Conservation (phyloP, 139 green algal species). For the Coccomyxa sp. region DNA sequence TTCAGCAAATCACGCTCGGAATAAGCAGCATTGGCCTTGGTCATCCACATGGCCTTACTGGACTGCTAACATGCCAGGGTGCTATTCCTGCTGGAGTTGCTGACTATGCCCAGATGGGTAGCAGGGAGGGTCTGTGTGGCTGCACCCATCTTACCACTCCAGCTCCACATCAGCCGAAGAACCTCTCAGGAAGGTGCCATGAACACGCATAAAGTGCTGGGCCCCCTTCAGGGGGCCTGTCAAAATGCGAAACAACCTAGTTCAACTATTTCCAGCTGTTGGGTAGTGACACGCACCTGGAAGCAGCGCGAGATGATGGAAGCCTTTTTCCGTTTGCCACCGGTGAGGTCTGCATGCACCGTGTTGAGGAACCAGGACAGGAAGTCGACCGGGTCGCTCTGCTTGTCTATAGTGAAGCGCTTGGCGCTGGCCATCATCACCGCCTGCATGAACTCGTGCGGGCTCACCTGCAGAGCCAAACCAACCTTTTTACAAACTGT, state of each 20-base stretch:
- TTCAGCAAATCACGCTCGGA: too few relatives aligned
- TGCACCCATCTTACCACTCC: too few relatives aligned
- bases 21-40: too few relatives aligned
- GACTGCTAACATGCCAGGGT: too few relatives aligned
- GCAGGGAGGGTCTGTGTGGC: too few relatives aligned
- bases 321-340: conserved; percentile 68
- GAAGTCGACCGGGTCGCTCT: conserved; percentile 88
- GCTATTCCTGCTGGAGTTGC: too few relatives aligned
- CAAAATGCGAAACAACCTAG: not conserved
- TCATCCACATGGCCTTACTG: too few relatives aligned
- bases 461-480: conserved; percentile 54
- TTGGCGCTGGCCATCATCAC: conserved; percentile 79
- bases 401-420: conserved; percentile 80
- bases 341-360: conserved; percentile 84
- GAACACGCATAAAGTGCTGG: too few relatives aligned
- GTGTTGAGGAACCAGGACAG: conserved; percentile 90
- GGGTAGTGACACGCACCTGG: conserved; percentile 44
- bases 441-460: conserved; percentile 94
- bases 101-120: too few relatives aligned
- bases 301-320: conserved; percentile 90
- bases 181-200: not conserved
- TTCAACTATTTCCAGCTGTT: not conserved
- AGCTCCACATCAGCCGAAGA: too few relatives aligned
- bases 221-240: too few relatives aligned
- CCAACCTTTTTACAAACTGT: not conserved